Base-by-base conservation (phyloP, 495 filamentous ascomycete genomes). In the Astrocystis sublimbata region DNA sequence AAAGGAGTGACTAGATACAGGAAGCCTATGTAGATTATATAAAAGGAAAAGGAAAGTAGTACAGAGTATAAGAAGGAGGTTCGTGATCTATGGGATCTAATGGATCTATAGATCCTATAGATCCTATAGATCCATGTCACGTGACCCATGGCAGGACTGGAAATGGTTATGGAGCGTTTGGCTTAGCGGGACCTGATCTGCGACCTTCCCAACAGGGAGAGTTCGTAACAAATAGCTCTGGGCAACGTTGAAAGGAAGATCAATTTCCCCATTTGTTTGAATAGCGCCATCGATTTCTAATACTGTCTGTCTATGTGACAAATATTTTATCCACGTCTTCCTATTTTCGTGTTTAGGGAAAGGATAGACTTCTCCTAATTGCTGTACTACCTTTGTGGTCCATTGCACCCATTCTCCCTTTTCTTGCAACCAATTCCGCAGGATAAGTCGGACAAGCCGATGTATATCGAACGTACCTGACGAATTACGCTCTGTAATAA, bases 351-450 rank as follows among this genome's bases (percentile, higher is more conserved):
- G 52, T 4, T 65, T 35, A 21, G 72, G 75, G 43, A 35, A 57
- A 0, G 76, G 77, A 60, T 77, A 76, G 12, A 30, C 15, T 36
- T 72, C 51, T 31, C 65, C 55, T 54, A 81, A 51, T 28, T 66
- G 47, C 24, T 69, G 33, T 33, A 78, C 42, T 4, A 69, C 68
- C 12, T 68, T 55, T 7, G 68, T 66, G 36, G 71, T 58, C 62
- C 73, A 79, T 38, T 62, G 10, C 47, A 64, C 53, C 36, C 54
- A 64, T 36, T 67, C 46, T 24, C 45, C 59, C 9, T 76, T 54
- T 4, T 58, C 42, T 15, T 72, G 46, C n/a, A 84, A 56, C 81
- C 78, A 84, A 59, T 74, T 81, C 23, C 68, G 72, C 49, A 72
- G 75, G 12, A 73, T 67, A 33, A 82, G 54, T 42, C 75, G 78